A percentile compares a stretch with the other conserved stretches of the same genome.
Conservation (phyloP, 768 basidiomycete species). For the Lentinula boryana region DNA sequence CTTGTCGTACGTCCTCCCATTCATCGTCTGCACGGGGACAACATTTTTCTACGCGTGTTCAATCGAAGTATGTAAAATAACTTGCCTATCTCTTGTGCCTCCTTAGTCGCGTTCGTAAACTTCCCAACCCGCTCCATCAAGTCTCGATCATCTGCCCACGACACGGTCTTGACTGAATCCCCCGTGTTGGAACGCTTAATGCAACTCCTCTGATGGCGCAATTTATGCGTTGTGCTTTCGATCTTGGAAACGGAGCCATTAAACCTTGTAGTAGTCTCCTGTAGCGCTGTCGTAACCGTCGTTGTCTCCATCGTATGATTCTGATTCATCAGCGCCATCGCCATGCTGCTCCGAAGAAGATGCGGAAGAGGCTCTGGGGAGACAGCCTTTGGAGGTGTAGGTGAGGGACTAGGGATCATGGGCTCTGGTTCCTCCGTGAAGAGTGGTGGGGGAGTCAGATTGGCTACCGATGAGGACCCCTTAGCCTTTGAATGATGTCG, state of each 20-base stretch:
- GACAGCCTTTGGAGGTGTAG: background rate
- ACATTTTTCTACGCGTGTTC: background rate
- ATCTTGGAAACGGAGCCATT: background rate
- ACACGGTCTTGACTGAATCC: conserved; percentile 60
- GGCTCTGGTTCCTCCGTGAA: conserved; percentile 1
- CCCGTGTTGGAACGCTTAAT: conserved; percentile 54
- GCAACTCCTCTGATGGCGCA: conserved; percentile 53
- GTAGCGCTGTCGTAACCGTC: background rate
- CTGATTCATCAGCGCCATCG: conserved; percentile 4
- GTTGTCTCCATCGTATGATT: background rate
- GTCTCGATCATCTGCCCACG: conserved; percentile 70
- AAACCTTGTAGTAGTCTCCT: background rate
- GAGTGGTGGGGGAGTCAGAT: background rate
- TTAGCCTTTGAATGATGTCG: background rate
- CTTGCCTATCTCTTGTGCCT: conserved; percentile 32
- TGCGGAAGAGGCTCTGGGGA: conserved; percentile 9
- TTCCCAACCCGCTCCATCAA: conserved; percentile 51
- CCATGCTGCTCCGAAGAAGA: conserved; percentile 5
- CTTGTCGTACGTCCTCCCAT: conserved; percentile 50
- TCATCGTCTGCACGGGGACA: conserved; percentile 38
- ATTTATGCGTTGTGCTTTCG: conserved; percentile 11
- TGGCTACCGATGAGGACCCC: background rate
- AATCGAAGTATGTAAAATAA: background rate
- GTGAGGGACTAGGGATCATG: conserved; percentile 7
- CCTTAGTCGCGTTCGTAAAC: conserved; percentile 32